phyloP scores from a whole-genome alignment of 2,329 filamentous ascomycete genomes.

The Cercospora sesami region DNA sequence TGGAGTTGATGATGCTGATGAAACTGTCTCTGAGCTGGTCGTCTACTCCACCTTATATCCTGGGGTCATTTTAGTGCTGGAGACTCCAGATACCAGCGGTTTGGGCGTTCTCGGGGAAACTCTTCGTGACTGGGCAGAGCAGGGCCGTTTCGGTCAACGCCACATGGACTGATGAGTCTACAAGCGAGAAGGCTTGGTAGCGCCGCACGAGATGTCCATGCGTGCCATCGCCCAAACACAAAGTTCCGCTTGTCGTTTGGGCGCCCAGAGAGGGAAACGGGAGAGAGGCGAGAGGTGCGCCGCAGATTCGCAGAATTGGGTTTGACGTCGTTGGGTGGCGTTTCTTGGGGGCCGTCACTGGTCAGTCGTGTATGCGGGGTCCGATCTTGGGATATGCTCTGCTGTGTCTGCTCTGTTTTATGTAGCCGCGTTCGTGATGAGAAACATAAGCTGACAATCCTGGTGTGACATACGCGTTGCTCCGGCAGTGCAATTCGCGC shows the following conservation, averaged over 20 bases:
- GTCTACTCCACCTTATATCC: conserved; percentile 7
- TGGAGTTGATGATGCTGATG: conserved; percentile 1
- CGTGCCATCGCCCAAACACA: neutral
- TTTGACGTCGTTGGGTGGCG: neutral
- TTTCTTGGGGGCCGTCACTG: neutral
- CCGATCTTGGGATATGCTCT: neutral
- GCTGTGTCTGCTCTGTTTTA: neutral
- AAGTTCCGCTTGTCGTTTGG: neutral
- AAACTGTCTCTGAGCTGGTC: neutral
- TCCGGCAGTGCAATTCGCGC: neutral
- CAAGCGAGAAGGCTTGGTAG: conserved; percentile 4
- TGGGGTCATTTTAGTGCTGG: neutral
- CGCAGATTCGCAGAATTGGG: neutral
- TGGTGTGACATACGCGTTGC: neutral
- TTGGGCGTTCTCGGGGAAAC: conserved; percentile 1
- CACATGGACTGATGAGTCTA: neutral
- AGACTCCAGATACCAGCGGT: conserved; percentile 1
- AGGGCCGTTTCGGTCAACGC: neutral
- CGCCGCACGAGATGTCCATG: neutral
- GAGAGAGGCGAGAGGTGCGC: neutral
- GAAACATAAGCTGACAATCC: neutral
- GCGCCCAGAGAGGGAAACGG: neutral
- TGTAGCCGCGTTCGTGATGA: neutral
- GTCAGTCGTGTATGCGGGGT: neutral
- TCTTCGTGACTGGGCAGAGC: neutral